Conservation (phyloP, 1,284 basidiomycete genomes). For the Apiotrichum akiyoshidainum region DNA sequence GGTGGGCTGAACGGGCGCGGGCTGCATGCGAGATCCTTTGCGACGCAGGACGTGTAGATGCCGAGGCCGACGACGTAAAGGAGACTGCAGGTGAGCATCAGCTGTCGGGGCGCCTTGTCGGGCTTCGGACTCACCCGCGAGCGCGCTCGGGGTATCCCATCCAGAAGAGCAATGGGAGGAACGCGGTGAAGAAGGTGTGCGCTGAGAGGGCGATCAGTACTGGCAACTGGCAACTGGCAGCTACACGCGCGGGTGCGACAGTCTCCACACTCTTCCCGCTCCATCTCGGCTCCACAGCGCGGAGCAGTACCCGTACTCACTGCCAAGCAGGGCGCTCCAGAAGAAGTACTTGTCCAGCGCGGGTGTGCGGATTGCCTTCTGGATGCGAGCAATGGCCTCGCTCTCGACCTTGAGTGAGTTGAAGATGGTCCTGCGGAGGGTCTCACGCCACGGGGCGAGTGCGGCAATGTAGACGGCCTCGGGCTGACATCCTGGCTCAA, state of each 20-base stretch:
- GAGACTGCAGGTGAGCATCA: constrained; percentile 54
- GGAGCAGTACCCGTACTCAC: constrained; percentile 28
- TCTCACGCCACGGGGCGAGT: constrained; percentile 67
- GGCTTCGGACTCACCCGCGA: constrained; percentile 60
- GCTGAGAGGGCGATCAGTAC: constrained; percentile 44
- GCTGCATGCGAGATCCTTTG: constrained; percentile 86
- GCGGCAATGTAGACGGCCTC: constrained; percentile 61
- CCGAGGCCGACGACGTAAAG: constrained; percentile 72
- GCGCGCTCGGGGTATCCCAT: constrained; percentile 71
- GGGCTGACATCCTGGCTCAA: constrained; percentile 48
- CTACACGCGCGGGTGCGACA: no score
- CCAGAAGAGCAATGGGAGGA: constrained; percentile 82
- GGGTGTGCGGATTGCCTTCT: constrained; percentile 63
- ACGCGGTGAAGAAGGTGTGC: constrained; percentile 91
- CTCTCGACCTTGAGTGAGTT: constrained; percentile 64
- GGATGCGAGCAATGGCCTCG: constrained; percentile 64
- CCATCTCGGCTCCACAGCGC: no score
- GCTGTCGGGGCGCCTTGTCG: constrained; percentile 1
- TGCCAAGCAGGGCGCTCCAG: constrained; percentile 81
- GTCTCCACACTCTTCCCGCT: not conserved
- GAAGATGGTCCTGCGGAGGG: constrained; percentile 62
- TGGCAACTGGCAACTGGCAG: no score
- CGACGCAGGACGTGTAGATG: constrained; percentile 76
- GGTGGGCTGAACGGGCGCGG: constrained; percentile 89
- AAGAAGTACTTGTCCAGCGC: constrained; percentile 84